Evolutionary conservation across 2,329 filamentous ascomycete genomes (phyloP), one percentile per base, ranked within the genome.

Genomic region (Fragosphaeria purpurea): DNA sequence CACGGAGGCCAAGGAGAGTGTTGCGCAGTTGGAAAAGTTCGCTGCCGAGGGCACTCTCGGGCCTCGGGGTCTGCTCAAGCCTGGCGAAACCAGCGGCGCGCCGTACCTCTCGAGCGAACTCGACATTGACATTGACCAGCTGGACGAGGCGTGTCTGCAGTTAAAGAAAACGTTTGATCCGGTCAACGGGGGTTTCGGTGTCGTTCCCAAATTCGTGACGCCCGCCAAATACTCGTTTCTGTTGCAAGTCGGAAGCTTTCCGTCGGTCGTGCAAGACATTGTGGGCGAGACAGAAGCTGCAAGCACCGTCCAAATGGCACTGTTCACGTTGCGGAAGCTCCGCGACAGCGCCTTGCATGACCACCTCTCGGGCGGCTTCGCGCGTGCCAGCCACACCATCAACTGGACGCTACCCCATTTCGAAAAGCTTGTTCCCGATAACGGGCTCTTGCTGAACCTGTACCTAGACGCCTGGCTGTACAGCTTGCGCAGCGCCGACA

Each of bases 351-450:
- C 73, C 5, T 59, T 82, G 54, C 68, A 73, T 48, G 78, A 82
- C 53, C 78, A 81, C 51, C 62, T 81, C 7, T 75, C 75, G 1
- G 71, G 70, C 6, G 78, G 78, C 4, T 80, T 81, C 57, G 69
- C 74, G 38, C 80, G 91, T 47, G 96, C 95, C 63, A 95, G 88
- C 11, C 85, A 95, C 7, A 97, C 91, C 0, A 73, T 82, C 11
- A 87, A 97, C 67, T 98, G 93, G 93, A 87, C 85, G 55, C 72
- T 97, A 44, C 93, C 93, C 9, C 90, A 95, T 64, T 98, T 97
- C 60, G 93, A 98, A 70, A 97, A 97, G 71, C 89, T 97, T 77
- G 78, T 96, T 8, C 89, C 88, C 50, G 93, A 97, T 62, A 95
- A 98, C 61, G 84, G 87, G 0, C 84, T 96, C 58, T 75, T 97